These are phyloP conservation scores for Fremontodendron californicum DNA, from an alignment of 345 rosid genomes.

Conservation along the genomic window DNA sequence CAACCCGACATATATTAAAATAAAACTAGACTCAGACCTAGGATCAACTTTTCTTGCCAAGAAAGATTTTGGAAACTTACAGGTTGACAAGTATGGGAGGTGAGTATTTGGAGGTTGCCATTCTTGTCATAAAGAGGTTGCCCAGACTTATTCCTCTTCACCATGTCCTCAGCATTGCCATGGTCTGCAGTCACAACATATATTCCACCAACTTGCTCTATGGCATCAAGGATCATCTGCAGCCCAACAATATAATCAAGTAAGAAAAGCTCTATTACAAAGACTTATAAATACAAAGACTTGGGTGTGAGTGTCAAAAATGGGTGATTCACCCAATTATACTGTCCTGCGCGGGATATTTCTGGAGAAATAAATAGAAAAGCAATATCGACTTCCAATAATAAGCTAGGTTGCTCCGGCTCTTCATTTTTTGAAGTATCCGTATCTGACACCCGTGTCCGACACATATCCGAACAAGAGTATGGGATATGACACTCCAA, in stretches of 20 bases:
- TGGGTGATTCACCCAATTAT: background rate
- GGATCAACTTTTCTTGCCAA: background rate
- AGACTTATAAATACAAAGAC: background rate
- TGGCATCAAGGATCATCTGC: conserved; percentile 83
- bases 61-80: conserved; percentile 39
- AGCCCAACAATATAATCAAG: conserved; percentile 5
- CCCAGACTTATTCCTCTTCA: conserved; percentile 79
- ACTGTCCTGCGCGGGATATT: background rate
- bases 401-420: no score
- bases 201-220: conserved; percentile 84
- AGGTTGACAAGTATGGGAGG: conserved; percentile 93
- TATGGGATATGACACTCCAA: no score
- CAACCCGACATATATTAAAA: background rate
- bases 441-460: no score
- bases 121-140: conserved; percentile 59
- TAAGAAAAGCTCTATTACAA: background rate
- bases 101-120: conserved; percentile 82
- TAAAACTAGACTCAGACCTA: background rate
- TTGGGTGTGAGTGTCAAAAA: background rate
- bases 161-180: conserved; percentile 98
- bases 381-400: background rate
- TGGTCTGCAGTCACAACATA: conserved; percentile 96
- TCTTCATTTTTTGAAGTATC: no score
- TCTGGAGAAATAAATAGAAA: background rate
- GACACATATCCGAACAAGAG: no score